These are phyloP conservation scores for Aspergillus fumigatus DNA, from an alignment of 2,329 filamentous ascomycete species.

Conservation along the genomic window DNA sequence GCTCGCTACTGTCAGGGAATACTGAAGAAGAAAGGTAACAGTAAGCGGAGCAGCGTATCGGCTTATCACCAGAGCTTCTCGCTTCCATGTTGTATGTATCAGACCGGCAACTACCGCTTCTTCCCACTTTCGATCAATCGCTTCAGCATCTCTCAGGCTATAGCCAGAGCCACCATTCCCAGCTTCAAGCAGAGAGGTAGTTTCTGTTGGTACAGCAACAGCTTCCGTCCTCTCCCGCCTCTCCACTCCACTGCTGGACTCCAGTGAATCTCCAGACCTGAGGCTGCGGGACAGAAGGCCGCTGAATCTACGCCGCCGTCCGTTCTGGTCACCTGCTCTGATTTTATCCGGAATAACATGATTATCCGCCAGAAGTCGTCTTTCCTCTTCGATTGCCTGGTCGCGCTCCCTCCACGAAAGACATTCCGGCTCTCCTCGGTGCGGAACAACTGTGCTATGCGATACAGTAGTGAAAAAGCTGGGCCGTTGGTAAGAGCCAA, in stretches of 20 bases:
- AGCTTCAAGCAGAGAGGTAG: slow-evolving; percentile 44
- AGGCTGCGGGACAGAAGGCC: slow-evolving; percentile 14
- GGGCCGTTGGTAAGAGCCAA: slow-evolving; percentile 68
- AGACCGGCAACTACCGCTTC: slow-evolving; percentile 74
- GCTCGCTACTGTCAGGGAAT: slow-evolving; percentile 76
- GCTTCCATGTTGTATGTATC: slow-evolving; percentile 86
- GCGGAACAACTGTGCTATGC: slow-evolving; percentile 63
- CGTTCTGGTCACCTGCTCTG: slow-evolving; percentile 13
- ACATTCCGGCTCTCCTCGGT: slow-evolving; percentile 38
- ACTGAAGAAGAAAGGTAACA: slow-evolving; percentile 72
- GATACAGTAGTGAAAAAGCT: slow-evolving; percentile 70
- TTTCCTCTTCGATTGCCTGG: slow-evolving; percentile 52
- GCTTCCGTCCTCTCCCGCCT: slow-evolving; percentile 8
- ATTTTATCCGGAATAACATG: slow-evolving; percentile 53
- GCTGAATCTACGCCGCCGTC: slow-evolving; percentile 22
- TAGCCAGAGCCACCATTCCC: slow-evolving; percentile 44
- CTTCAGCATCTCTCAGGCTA: slow-evolving; percentile 48
- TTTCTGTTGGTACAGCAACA: slow-evolving; percentile 35
- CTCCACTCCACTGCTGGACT: slow-evolving; percentile 2
- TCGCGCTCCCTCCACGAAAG: slow-evolving; percentile 51
- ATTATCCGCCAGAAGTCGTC: slow-evolving; percentile 57
- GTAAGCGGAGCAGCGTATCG: slow-evolving; percentile 68
- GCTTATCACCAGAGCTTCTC: slow-evolving; percentile 76
- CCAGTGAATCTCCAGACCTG: slow-evolving; percentile 2
- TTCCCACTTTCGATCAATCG: slow-evolving; percentile 73